A percentile compares a stretch with the other conserved stretches of the same genome.
phyloP scores from a whole-genome alignment of 2,329 filamentous ascomycete species.

The Colletotrichum orchidophilum region DNA sequence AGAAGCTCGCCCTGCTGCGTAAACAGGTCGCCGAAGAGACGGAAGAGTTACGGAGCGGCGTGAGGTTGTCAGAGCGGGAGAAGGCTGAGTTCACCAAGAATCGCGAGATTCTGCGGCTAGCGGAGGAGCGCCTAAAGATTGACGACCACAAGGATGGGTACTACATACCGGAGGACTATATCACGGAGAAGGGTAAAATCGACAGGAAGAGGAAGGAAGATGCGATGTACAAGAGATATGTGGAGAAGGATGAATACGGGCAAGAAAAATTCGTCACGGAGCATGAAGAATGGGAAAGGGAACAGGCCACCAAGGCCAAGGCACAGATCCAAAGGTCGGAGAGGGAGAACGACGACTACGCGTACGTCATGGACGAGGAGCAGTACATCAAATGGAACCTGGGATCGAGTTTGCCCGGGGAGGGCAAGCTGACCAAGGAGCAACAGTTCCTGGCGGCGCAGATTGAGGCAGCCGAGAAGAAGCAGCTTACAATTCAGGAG shows the following conservation, averaged over 20 bases:
- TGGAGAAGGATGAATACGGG: conserved; percentile 86
- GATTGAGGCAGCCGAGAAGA: conserved; percentile 88
- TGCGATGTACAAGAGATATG: conserved; percentile 88
- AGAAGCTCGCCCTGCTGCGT: conserved; percentile 85
- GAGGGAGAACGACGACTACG: conserved; percentile 84
- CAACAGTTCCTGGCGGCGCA: conserved; percentile 82
- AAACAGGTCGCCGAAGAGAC: conserved; percentile 92
- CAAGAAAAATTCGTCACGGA: conserved; percentile 92
- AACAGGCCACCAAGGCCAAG: conserved; percentile 88
- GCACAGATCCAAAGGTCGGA: conserved; percentile 82
- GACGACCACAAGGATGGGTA: conserved; percentile 95
- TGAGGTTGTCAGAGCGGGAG: conserved; percentile 78
- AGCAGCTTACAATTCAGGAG: conserved; percentile 88
- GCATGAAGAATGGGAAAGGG: conserved; percentile 94
- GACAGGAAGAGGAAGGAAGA: conserved; percentile 89
- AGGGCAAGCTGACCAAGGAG: conserved; percentile 79
- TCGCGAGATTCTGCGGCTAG: conserved; percentile 80
- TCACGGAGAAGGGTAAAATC: conserved; percentile 91
- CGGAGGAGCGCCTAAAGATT: conserved; percentile 85
- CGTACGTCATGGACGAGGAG: conserved; percentile 90
- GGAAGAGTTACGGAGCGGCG: conserved; percentile 80
- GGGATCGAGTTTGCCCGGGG: conserved; percentile 77
- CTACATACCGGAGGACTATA: conserved; percentile 92
- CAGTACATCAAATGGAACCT: conserved; percentile 88
- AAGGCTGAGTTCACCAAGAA: conserved; percentile 91